These are phyloP conservation scores for Tagetes erecta DNA, from an alignment of 129 eudicot genomes.

Conservation along the genomic window DNA sequence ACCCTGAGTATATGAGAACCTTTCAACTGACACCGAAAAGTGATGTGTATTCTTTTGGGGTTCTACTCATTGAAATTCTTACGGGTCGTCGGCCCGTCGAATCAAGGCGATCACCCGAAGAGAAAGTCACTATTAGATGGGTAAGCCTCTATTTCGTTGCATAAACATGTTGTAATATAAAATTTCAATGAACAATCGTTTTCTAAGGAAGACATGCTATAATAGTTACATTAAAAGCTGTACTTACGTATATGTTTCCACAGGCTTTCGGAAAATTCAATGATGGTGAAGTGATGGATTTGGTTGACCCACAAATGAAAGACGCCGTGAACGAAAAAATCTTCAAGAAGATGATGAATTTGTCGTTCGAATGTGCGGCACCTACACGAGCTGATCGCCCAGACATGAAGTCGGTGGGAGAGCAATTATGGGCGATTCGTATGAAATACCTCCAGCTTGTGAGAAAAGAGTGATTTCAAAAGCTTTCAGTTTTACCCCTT, in stretches of 20 bases:
- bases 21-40: slow-evolving; percentile 82
- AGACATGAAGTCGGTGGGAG: slow-evolving; percentile 81
- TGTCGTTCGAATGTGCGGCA: slow-evolving; percentile 85
- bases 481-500: slow-evolving; percentile 1
- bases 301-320: slow-evolving; percentile 73
- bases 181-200: neutral
- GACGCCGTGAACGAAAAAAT: slow-evolving; percentile 53
- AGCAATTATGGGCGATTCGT: slow-evolving; percentile 82
- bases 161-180: neutral
- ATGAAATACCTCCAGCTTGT: slow-evolving; percentile 54
- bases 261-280: slow-evolving; percentile 69
- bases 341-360: slow-evolving; percentile 57
- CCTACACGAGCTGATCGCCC: slow-evolving; percentile 90
- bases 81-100: slow-evolving; percentile 97
- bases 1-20: slow-evolving; percentile 96
- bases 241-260: slow-evolving; percentile 2
- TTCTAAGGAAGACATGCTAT: neutral
- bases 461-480: slow-evolving; percentile 30
- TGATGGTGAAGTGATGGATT: slow-evolving; percentile 58
- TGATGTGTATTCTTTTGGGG: slow-evolving; percentile 93
- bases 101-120: slow-evolving; percentile 53
- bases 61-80: slow-evolving; percentile 70
- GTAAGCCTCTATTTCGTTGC: slow-evolving; percentile 42
- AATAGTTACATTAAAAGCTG: slow-evolving; percentile 9
- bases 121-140: slow-evolving; percentile 86